Percentiles rank a stretch among this genome's conserved stretches.
These are phyloP conservation scores for Aspergillus hortae DNA, from an alignment of 2,329 filamentous ascomycete genomes.

Conservation along the genomic window DNA sequence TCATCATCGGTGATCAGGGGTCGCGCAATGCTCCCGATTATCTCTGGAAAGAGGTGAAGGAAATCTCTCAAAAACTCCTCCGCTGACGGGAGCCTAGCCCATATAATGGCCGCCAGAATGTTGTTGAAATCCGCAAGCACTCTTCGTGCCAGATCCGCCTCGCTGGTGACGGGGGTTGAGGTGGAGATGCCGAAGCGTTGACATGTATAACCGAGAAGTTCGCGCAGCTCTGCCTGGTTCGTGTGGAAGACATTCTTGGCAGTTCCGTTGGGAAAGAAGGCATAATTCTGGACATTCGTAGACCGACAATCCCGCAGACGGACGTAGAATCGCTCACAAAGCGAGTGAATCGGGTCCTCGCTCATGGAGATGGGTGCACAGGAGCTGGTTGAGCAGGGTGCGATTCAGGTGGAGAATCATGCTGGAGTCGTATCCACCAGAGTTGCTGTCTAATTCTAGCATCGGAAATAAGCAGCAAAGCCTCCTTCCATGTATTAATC, in stretches of 20 bases:
- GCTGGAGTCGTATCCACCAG: too few species aligned
- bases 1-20: slow-evolving; percentile 6
- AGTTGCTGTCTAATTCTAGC: too few species aligned
- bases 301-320: slow-evolving; percentile 6
- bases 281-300: slow-evolving; percentile 8
- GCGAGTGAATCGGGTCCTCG: slow-evolving; percentile 1
- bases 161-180: neutral
- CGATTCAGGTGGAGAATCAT: too few species aligned
- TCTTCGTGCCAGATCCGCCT: neutral
- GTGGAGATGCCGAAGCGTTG: neutral
- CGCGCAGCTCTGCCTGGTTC: slow-evolving; percentile 5
- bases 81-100: slow-evolving; percentile 22
- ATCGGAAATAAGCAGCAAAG: too few species aligned
- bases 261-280: slow-evolving; percentile 17
- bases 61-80: slow-evolving; percentile 16
- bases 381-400: too few species aligned
- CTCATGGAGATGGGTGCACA: neutral
- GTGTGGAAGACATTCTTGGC: slow-evolving; percentile 14
- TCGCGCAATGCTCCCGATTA: neutral
- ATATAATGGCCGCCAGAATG: slow-evolving; percentile 31
- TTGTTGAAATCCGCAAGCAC: slow-evolving; percentile 22
- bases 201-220: slow-evolving; percentile 3
- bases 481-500: too few species aligned
- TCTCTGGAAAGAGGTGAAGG: slow-evolving; percentile 1
- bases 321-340: slow-evolving; percentile 9